Conservation (phyloP, 2,329 filamentous ascomycete genomes). For the Lecanicillium sp. region DNA sequence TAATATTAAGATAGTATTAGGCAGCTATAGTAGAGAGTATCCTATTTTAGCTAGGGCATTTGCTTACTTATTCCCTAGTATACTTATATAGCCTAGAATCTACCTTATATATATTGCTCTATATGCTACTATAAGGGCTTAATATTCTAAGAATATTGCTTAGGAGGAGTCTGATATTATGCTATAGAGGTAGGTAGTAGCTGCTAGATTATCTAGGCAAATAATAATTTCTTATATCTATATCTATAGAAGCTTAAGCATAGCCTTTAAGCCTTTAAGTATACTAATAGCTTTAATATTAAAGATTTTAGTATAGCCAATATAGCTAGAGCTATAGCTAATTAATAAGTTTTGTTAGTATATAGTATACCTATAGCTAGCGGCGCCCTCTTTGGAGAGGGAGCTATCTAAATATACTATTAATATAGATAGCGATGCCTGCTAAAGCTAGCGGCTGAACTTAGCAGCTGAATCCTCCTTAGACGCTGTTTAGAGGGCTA, state of each 20-base stretch:
- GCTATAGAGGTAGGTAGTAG: conserved; percentile 10
- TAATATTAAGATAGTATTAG: no score
- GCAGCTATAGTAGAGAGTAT: no score
- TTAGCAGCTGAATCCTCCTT: conserved; percentile 10
- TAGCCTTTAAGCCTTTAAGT: conserved; percentile 9
- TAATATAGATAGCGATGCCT: conserved; percentile 4
- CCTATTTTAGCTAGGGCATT: conserved; percentile 8
- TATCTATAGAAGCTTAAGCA: conserved; percentile 4
- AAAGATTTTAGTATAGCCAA: conserved; percentile 11
- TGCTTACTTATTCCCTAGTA: conserved; percentile 8
- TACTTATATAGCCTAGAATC: conserved; percentile 8
- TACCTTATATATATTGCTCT: conserved; percentile 3
- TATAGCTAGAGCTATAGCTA: conserved; percentile 4
- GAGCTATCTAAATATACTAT: conserved; percentile 11
- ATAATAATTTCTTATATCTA: conserved; percentile 7
- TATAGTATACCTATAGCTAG: conserved; percentile 10
- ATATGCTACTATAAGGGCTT: conserved; percentile 5
- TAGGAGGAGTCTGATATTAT: conserved; percentile 11
- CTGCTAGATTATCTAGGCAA: conserved; percentile 12
- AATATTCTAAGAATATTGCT: conserved; percentile 10
- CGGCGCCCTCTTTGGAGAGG: conserved; percentile 3
- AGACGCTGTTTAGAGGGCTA: conserved; percentile 6
- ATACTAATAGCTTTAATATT: conserved; percentile 11
- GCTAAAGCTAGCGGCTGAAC: conserved; percentile 7
- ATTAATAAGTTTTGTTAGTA: conserved; percentile 3